Base-by-base conservation (phyloP, 345 rosid genomes). In the Lenwebbia sp. region DNA sequence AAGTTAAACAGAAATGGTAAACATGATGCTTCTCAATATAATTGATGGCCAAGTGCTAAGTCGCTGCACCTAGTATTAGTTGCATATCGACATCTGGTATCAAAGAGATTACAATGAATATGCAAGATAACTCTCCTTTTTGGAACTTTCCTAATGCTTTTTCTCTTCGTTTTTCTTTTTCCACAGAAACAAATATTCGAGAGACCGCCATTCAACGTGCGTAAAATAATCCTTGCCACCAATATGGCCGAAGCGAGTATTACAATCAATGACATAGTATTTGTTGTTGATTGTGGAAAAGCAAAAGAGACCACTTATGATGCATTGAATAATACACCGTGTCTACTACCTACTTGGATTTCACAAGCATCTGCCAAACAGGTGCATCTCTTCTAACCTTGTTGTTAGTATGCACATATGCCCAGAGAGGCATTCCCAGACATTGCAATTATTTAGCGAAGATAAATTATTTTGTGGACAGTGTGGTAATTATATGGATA, bases 241-340 rank as follows among this genome's bases (percentile, higher is more conserved):
- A 97, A 96, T 91, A 97, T 97, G 99, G 98, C 99, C 14, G 99
- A 97, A 90, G 98, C 99, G 60, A 96, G 99, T 88, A 97, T 97
- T 85, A 97, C 99, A 82, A 96, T 97, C 89, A 96, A 96, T 81
- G 99, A 97, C 88, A 75, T 96, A 83, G 99, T 97, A 87, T 97
- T 94, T 89, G 99, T 97, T 53, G 94, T 97, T 86, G 99, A 97
- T 87, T 96, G 99, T 90, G 99, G 99, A 84, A 97, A 97, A 90
- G 99, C 99, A 14, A 97, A 97, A 92, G 99, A 97, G 91, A 97
- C 99, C 82, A 94, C 98, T n/a, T 97, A 97, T 89, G 99, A 97
- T 91, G 99, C 99, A 86, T 89, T 97, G 91, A 97, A 97, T 89
- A 97, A 97, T 91, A 97, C 99, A 47, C 99, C 99, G n/a, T 97